Conservation (phyloP, 2,329 filamentous ascomycete genomes). For the Pseudogymnoascus sp. region DNA sequence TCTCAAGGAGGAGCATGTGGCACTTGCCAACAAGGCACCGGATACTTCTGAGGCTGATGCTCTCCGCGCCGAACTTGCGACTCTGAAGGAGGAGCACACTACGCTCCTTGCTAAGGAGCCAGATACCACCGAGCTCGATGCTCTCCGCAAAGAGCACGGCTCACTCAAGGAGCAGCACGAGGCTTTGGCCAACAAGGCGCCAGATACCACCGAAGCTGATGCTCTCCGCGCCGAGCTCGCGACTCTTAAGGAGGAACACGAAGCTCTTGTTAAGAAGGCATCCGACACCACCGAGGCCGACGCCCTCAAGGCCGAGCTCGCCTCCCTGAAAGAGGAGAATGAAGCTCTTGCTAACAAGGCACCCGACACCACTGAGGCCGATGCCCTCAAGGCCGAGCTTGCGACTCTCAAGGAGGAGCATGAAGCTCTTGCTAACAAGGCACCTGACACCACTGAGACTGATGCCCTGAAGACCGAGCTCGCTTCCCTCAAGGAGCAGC, state of each 20-base stretch:
- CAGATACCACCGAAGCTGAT: constrained; percentile 46
- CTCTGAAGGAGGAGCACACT: constrained; percentile 40
- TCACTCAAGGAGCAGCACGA: constrained; percentile 34
- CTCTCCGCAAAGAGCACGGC: constrained; percentile 36
- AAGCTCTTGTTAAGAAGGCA: constrained; percentile 21
- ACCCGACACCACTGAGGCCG: constrained; percentile 43
- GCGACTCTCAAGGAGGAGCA: constrained; percentile 32
- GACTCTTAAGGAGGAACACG: constrained; percentile 34
- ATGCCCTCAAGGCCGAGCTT: constrained; percentile 49
- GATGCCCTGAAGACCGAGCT: constrained; percentile 47
- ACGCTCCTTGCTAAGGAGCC: constrained; percentile 31
- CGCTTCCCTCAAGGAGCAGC: constrained; percentile 39
- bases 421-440: constrained; percentile 48
- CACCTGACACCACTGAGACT: constrained; percentile 45
- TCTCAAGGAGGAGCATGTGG: constrained; percentile 40
- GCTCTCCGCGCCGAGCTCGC: constrained; percentile 33
- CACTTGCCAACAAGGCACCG: constrained; percentile 42
- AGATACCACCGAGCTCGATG: constrained; percentile 34
- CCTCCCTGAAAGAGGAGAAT: constrained; percentile 22
- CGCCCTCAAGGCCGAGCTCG: not conserved
- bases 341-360: constrained; percentile 46
- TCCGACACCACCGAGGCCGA: constrained; percentile 13
- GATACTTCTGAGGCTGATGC: constrained; percentile 47
- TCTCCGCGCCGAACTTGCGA: constrained; percentile 42
- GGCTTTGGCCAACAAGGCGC: constrained; percentile 46